These are phyloP conservation scores for Trichophyton equinum DNA, from an alignment of 2,329 filamentous ascomycete genomes.

Conservation along the genomic window DNA sequence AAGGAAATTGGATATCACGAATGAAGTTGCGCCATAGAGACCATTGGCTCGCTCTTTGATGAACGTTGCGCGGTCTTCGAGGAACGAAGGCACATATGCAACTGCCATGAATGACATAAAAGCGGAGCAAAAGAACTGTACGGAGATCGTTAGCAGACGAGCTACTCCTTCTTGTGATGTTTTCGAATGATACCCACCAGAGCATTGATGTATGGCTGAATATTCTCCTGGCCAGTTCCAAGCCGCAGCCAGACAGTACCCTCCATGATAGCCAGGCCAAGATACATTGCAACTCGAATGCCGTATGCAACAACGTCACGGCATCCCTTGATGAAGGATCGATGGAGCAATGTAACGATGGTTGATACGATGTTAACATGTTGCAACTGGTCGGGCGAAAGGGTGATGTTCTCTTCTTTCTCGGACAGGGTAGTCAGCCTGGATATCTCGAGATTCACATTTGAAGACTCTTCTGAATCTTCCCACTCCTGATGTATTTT, in stretches of 20 bases:
- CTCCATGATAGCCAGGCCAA: slow-evolving; percentile 69
- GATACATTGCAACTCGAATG: slow-evolving; percentile 72
- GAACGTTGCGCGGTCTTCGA: slow-evolving; percentile 64
- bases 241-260: slow-evolving; percentile 76
- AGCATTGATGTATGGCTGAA: slow-evolving; percentile 71
- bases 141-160: background rate
- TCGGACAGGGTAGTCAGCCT: slow-evolving; percentile 14
- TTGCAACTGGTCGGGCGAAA: slow-evolving; percentile 21
- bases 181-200: slow-evolving; percentile 38
- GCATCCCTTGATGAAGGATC: slow-evolving; percentile 71
- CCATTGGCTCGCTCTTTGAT: slow-evolving; percentile 71
- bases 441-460: slow-evolving; percentile 21
- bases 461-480: slow-evolving; percentile 32
- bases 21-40: slow-evolving; percentile 59
- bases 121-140: slow-evolving; percentile 53
- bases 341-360: slow-evolving; percentile 56
- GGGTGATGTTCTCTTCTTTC: slow-evolving; percentile 17
- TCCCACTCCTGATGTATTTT: slow-evolving; percentile 46
- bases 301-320: slow-evolving; percentile 75
- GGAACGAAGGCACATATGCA: slow-evolving; percentile 70
- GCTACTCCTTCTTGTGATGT: background rate
- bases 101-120: slow-evolving; percentile 76
- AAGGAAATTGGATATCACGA: slow-evolving; percentile 67
- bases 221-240: slow-evolving; percentile 53
- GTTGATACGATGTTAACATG: slow-evolving; percentile 37